Base-by-base conservation (phyloP, 441 rosid species). In the Dalechampia spathulata region DNA sequence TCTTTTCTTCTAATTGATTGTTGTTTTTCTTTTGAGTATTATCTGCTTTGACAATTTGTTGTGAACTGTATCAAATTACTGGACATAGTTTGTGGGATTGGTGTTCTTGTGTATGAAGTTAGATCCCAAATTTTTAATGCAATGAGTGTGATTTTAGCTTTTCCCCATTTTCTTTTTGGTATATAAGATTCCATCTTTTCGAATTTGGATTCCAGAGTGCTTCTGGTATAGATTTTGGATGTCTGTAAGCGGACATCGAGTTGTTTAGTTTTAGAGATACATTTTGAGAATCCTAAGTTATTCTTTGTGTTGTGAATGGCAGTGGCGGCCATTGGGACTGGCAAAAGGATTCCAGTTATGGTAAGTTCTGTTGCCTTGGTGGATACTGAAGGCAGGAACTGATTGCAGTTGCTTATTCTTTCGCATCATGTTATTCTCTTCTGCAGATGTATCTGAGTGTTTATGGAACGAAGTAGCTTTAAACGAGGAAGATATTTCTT, bases 401-500 rank as follows among this genome's bases (percentile, higher is more conserved):
- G 36, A 30, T 27, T 41, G 25, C n/a, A 49, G 55, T 30, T 39
- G 5, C 46, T 39, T 13, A 32, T 62, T 40, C 5, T 8, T 43
- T 14, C 56, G 28, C 36, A 21, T 4, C 19, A 13, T 41, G 30
- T 56, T 37, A 26, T 36, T 41, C 16, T 46, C 54, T 66, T 40
- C 34, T 44, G 67, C 66, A 62, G 90, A 68, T 28, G 59, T 67
- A 52, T 59, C 78, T 28, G 65, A 61, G 25, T 68, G 74, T 59
- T 39, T 67, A 36, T 71, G 77, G 74, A 69, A 70, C 60, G 69
- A 75, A 53, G 79, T 77, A 57, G 22, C 69, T 45, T 61, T 79
- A 60, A 81, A 77, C 12, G 75, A 73, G 62, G 86, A 81, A 63
- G 86, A 79, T 57, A 63, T 74, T 49, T 80, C 93, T 48, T 78